Evolutionary conservation across 2,329 filamentous ascomycete genomes (phyloP).

Genomic region (Apiospora malaysiana): DNA sequence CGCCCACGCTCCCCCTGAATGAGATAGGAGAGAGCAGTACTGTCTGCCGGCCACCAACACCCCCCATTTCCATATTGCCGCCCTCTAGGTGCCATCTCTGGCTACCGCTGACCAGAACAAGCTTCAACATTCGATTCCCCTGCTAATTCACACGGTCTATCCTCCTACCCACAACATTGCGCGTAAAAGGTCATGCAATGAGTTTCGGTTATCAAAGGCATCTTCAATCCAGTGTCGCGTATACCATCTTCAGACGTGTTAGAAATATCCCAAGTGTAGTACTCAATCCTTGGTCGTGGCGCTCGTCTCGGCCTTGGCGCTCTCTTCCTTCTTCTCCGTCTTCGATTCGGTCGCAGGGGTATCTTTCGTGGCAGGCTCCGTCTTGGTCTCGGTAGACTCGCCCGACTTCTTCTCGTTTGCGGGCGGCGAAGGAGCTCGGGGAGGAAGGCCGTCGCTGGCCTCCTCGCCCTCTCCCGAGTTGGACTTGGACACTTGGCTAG

Average conservation of each 20-base stretch:
- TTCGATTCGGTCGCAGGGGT: constrained; percentile 30
- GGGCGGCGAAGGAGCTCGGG: constrained; percentile 40
- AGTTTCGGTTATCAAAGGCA: constrained; percentile 19
- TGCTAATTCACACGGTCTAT: constrained; percentile 19
- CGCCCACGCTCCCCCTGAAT: constrained; percentile 1
- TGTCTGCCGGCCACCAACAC: not conserved
- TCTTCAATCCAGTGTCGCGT: constrained; percentile 24
- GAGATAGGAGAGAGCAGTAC: constrained; percentile 14
- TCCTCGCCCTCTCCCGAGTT: constrained; percentile 36
- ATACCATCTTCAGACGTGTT: constrained; percentile 21
- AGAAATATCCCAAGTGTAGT: constrained; percentile 21
- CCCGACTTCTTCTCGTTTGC: constrained; percentile 38
- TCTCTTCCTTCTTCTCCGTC: constrained; percentile 34
- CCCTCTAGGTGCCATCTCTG: constrained; percentile 7
- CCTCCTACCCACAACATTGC: constrained; percentile 11
- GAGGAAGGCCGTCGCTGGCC: constrained; percentile 37
- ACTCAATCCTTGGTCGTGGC: constrained; percentile 35
- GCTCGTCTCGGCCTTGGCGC: constrained; percentile 33
- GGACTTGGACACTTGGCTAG: constrained; percentile 79
- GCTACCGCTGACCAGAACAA: constrained; percentile 13
- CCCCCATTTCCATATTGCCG: not conserved
- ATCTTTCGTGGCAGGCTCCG: constrained; percentile 34
- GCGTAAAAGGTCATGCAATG: constrained; percentile 15
- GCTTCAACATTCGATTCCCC: constrained; percentile 13
- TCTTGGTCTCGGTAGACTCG: constrained; percentile 31